These are phyloP conservation scores for Saccharum officinarum DNA, from an alignment of 176 grass and related monocot species.

Conservation along the genomic window DNA sequence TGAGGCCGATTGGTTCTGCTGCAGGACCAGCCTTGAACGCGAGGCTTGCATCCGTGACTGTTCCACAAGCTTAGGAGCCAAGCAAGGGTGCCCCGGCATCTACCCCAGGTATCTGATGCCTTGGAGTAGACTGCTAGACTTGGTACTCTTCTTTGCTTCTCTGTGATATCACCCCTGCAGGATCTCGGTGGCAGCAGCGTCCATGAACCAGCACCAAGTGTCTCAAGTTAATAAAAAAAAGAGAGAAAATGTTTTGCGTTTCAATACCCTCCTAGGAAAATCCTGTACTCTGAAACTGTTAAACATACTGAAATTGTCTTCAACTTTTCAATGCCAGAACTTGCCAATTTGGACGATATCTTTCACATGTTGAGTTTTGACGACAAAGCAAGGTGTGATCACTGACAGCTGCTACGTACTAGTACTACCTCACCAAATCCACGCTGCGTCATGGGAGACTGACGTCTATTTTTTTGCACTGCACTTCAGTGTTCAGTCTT, in stretches of 20 bases:
- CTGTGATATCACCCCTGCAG: no score
- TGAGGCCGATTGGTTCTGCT: neutral
- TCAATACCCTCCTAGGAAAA: no score
- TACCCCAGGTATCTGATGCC: slow-evolving; percentile 43
- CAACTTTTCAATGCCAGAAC: no score
- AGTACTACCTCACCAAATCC: slow-evolving; percentile 25
- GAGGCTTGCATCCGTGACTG: slow-evolving; percentile 30
- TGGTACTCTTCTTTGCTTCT: neutral
- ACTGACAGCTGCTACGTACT: neutral
- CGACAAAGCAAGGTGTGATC: neutral
- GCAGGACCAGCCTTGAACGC: slow-evolving; percentile 9
- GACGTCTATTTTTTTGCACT: neutral
- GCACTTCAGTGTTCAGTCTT: neutral
- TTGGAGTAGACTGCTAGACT: slow-evolving; percentile 26
- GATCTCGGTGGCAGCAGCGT: no score
- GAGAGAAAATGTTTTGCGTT: no score
- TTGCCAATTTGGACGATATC: no score
- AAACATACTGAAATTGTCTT: no score
- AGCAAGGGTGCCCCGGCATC: slow-evolving; percentile 39
- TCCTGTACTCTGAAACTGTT: no score
- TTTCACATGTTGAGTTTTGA: neutral
- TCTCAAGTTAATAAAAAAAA: no score
- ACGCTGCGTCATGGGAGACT: neutral
- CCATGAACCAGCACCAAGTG: no score
- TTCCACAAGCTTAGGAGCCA: slow-evolving; percentile 35